Evolutionary conservation across 2,329 filamentous ascomycete genomes (phyloP).

Genomic region (Hymenoscyphus linearis): DNA sequence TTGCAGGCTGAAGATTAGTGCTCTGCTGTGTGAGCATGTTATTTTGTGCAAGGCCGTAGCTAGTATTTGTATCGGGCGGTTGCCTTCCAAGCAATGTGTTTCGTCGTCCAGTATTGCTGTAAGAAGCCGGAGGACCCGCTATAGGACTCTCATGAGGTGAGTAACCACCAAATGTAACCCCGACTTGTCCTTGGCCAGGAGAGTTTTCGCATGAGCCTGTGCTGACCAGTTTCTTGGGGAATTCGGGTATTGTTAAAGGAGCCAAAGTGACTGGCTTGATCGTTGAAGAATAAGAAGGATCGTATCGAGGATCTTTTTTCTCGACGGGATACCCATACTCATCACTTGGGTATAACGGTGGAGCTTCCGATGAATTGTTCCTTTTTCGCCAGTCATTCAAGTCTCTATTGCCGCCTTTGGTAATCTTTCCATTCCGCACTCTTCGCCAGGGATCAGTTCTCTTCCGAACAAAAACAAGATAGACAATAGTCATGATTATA

Average conservation of each 20-base stretch:
- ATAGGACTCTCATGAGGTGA: slow-evolving; percentile 10
- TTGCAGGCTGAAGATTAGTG: background rate
- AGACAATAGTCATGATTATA: slow-evolving; percentile 24
- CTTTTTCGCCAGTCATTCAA: slow-evolving; percentile 27
- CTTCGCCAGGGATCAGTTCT: slow-evolving; percentile 19
- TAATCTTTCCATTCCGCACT: slow-evolving; percentile 16
- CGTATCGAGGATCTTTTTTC: slow-evolving; percentile 17
- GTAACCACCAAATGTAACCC: slow-evolving; percentile 14
- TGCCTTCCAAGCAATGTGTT: slow-evolving; percentile 11
- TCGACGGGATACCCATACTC: slow-evolving; percentile 11
- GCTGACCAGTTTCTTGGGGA: slow-evolving; percentile 4
- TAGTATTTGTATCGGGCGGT: slow-evolving; percentile 7
- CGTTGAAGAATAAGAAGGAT: slow-evolving; percentile 16
- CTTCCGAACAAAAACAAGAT: slow-evolving; percentile 23
- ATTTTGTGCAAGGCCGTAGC: background rate
- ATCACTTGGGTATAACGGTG: slow-evolving; percentile 19
- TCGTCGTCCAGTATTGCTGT: slow-evolving; percentile 10
- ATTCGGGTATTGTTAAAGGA: slow-evolving; percentile 14
- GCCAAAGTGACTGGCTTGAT: slow-evolving; percentile 5
- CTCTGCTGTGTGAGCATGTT: no score
- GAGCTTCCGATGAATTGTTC: slow-evolving; percentile 10
- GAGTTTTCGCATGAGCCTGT: slow-evolving; percentile 12
- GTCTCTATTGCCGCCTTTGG: slow-evolving; percentile 21
- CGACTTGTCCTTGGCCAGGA: slow-evolving; percentile 12
- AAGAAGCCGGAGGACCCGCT: slow-evolving; percentile 13